These are phyloP conservation scores for baker's yeast (Saccharomyces cerevisiae) DNA, from an alignment of 805 yeast species.

Conservation along the genomic window DNA sequence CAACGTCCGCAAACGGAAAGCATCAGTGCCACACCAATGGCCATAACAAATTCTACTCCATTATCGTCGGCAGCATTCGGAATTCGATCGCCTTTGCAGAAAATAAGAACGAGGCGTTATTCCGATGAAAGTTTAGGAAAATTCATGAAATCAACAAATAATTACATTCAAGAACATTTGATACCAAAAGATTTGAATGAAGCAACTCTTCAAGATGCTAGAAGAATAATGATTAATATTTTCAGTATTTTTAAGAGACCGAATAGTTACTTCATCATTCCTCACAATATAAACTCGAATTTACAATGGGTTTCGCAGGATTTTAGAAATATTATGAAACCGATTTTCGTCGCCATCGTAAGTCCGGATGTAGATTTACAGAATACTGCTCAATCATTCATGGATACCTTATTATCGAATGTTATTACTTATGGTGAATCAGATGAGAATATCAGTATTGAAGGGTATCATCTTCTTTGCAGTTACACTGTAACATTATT, in stretches of 20 bases:
- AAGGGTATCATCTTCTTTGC: conserved; percentile 30
- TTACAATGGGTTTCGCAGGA: conserved; percentile 17
- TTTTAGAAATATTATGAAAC: conserved; percentile 26
- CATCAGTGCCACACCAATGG: conserved; percentile 4
- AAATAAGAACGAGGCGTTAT: conserved; percentile 11
- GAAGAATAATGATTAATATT: conserved; percentile 24
- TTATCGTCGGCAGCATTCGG: conserved; percentile 4
- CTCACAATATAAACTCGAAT: conserved; percentile 13
- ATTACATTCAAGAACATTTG: background rate
- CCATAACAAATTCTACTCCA: conserved; percentile 11
- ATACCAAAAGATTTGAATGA: background rate
- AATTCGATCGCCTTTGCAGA: conserved; percentile 8
- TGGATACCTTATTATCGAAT: conserved; percentile 21
- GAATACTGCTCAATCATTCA: conserved; percentile 32
- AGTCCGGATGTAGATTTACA: conserved; percentile 32
- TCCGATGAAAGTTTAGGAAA: conserved; percentile 12
- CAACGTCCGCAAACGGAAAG: background rate
- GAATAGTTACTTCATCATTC: conserved; percentile 20
- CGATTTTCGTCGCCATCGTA: conserved; percentile 34
- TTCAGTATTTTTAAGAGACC: conserved; percentile 26
- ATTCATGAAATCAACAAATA: background rate
- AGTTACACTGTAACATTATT: conserved; percentile 33
- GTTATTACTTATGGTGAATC: conserved; percentile 15
- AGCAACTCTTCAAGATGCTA: conserved; percentile 13
- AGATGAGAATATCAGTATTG: conserved; percentile 26